Evolutionary conservation across 805 yeast species (phyloP).

Genomic region (Starmerella sp.): DNA sequence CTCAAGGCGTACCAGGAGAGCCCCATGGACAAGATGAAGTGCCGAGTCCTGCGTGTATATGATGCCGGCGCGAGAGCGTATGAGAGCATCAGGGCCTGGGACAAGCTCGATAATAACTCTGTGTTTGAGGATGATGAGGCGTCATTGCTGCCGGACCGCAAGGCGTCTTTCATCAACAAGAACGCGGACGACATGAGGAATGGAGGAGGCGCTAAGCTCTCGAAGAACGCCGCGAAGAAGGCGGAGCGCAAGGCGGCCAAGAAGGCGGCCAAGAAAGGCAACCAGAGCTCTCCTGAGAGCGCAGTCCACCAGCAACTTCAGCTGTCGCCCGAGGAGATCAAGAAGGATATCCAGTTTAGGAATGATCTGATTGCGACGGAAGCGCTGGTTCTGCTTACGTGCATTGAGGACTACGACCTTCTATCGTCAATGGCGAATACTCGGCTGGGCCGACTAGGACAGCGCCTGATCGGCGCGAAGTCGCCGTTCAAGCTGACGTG

Average conservation of each 20-base stretch:
- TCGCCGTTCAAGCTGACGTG: conserved; percentile 29
- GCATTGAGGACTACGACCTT: conserved; percentile 32
- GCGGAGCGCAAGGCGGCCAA: conserved; percentile 24
- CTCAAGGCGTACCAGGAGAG: conserved; percentile 27
- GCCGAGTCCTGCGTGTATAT: conserved; percentile 28
- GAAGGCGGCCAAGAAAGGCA: conserved; percentile 22
- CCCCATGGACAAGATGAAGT: conserved; percentile 23
- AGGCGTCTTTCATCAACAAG: conserved; percentile 16
- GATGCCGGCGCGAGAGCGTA: conserved; percentile 23
- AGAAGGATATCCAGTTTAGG: conserved; percentile 27
- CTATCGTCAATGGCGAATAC: conserved; percentile 27
- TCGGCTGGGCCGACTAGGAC: conserved; percentile 24
- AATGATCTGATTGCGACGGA: conserved; percentile 32
- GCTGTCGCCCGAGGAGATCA: conserved; percentile 23
- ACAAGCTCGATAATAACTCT: conserved; percentile 24
- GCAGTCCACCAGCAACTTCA: conserved; percentile 18
- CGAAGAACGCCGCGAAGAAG: conserved; percentile 27
- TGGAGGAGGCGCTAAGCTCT: conserved; percentile 12
- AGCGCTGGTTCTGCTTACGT: conserved; percentile 34
- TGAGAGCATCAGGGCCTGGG: conserved; percentile 28
- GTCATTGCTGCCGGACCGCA: conserved; percentile 10
- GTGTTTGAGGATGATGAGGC: conserved; percentile 18
- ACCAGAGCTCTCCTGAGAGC: conserved; percentile 10
- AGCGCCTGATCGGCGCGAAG: conserved; percentile 26
- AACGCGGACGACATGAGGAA: conserved; percentile 9